phyloP scores from a whole-genome alignment of 805 yeast species.

The Cyberlindnera mycetangii region DNA sequence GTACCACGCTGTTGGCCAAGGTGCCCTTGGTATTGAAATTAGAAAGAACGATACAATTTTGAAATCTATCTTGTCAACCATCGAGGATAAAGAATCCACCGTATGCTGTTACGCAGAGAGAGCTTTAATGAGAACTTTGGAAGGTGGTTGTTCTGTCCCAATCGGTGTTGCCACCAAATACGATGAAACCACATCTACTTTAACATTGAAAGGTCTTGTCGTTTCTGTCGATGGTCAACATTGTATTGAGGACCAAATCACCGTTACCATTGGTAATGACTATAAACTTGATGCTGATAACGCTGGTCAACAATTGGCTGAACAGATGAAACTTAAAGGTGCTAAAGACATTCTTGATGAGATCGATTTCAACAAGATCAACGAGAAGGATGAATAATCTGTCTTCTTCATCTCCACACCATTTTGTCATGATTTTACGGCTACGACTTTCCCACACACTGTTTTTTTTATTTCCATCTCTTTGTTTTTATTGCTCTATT shows the following conservation, averaged over 20 bases:
- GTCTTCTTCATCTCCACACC: not conserved
- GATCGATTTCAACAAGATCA: constrained; percentile 68
- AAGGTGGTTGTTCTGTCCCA: constrained; percentile 98
- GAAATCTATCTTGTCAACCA: constrained; percentile 54
- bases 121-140: constrained; percentile 78
- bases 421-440: constrained; percentile 2
- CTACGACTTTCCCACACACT: not conserved
- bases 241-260: constrained; percentile 54
- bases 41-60: constrained; percentile 63
- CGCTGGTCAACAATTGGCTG: constrained; percentile 71
- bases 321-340: constrained; percentile 64
- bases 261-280: constrained; percentile 29
- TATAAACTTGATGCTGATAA: constrained; percentile 60
- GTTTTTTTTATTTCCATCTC: not conserved
- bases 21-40: constrained; percentile 92
- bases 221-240: constrained; percentile 80
- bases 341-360: constrained; percentile 80
- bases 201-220: constrained; percentile 67
- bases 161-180: constrained; percentile 79
- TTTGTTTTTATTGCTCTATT: not conserved
- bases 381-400: constrained; percentile 30
- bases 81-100: constrained; percentile 65
- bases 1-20: constrained; percentile 99
- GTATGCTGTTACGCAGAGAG: constrained; percentile 86
- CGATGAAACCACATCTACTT: constrained; percentile 41